phyloP scores from a whole-genome alignment of 495 filamentous ascomycete genomes.

The Podospora pseudopauciseta region DNA sequence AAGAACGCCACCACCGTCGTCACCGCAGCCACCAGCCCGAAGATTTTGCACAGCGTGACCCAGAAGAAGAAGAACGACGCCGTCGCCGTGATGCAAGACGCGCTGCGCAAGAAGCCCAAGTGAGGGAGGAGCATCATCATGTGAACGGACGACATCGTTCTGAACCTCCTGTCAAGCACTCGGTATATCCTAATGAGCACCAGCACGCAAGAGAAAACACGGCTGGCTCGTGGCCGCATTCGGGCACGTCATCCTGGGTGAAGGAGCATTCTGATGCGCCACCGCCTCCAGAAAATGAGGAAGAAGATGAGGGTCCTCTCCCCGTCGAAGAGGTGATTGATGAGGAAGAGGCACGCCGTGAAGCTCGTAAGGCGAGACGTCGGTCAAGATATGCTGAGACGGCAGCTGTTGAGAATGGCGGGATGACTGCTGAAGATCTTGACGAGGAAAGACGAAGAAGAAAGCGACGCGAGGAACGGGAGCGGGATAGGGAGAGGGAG shows the following conservation, averaged over 20 bases:
- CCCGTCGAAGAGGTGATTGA: constrained; percentile 31
- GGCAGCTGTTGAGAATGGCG: constrained; percentile 17
- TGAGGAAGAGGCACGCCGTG: constrained; percentile 46
- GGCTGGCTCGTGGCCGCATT: constrained; percentile 50
- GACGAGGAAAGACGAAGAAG: constrained; percentile 47
- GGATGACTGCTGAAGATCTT: constrained; percentile 25
- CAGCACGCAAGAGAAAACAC: constrained; percentile 37
- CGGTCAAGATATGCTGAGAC: constrained; percentile 43
- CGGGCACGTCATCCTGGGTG: constrained; percentile 56
- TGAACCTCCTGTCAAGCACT: constrained; percentile 38
- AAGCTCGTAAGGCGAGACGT: constrained; percentile 43
- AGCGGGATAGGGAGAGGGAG: constrained; percentile 16
- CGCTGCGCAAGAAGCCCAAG: constrained; percentile 34
- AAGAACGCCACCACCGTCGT: constrained; percentile 29
- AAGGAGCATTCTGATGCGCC: constrained; percentile 58
- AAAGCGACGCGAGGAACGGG: constrained; percentile 39
- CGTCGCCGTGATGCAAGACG: constrained; percentile 47
- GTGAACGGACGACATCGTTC: constrained; percentile 26
- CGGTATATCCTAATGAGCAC: constrained; percentile 39
- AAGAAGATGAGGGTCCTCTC: constrained; percentile 20
- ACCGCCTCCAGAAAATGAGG: constrained; percentile 43
- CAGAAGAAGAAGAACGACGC: constrained; percentile 50
- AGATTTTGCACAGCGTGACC: not conserved
- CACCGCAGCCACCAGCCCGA: constrained; percentile 18
- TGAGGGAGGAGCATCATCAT: constrained; percentile 18